These are phyloP conservation scores for Crithidia sp. DNA, from an alignment of 208 protist species.

Conservation along the genomic window DNA sequence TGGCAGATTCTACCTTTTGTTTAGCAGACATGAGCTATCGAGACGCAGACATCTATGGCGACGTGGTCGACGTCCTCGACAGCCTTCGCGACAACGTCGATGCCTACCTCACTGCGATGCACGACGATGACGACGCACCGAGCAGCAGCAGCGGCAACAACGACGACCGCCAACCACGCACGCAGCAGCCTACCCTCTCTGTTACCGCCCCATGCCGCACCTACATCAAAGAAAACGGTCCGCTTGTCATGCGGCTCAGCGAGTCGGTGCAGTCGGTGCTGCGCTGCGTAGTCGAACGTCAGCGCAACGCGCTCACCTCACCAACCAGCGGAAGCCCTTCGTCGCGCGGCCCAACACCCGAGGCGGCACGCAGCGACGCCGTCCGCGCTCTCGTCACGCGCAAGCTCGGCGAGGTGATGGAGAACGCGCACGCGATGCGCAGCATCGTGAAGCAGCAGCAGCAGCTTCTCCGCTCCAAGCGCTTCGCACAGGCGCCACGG, in stretches of 20 bases:
- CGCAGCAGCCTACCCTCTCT: not conserved
- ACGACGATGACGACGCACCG: constrained; percentile 3
- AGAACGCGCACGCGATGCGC: constrained; percentile 38
- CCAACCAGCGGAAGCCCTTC: not conserved
- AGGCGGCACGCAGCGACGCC: constrained; percentile 15
- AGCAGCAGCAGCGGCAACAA: too few species aligned
- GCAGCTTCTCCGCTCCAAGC: constrained; percentile 10
- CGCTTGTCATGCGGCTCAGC: constrained; percentile 13
- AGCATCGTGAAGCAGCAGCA: constrained; percentile 27
- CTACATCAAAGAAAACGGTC: constrained; percentile 23
- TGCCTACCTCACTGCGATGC: constrained; percentile 6
- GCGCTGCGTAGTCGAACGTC: constrained; percentile 7
- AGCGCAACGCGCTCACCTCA: not conserved
- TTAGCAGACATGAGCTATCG: constrained; percentile 16
- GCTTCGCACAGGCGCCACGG: constrained; percentile 1
- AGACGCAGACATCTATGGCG: constrained; percentile 23
- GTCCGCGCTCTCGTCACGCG: constrained; percentile 26
- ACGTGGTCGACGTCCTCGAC: constrained; percentile 31
- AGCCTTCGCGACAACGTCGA: constrained; percentile 34
- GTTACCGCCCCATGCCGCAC: not conserved
- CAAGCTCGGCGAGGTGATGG: constrained; percentile 45
- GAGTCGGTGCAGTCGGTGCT: constrained; percentile 16
- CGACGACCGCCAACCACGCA: not conserved
- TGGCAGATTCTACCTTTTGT: too few species aligned
- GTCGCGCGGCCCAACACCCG: not conserved